These are phyloP conservation scores for Auriscalpium vulgare DNA, from an alignment of 768 basidiomycete species.

Conservation along the genomic window DNA sequence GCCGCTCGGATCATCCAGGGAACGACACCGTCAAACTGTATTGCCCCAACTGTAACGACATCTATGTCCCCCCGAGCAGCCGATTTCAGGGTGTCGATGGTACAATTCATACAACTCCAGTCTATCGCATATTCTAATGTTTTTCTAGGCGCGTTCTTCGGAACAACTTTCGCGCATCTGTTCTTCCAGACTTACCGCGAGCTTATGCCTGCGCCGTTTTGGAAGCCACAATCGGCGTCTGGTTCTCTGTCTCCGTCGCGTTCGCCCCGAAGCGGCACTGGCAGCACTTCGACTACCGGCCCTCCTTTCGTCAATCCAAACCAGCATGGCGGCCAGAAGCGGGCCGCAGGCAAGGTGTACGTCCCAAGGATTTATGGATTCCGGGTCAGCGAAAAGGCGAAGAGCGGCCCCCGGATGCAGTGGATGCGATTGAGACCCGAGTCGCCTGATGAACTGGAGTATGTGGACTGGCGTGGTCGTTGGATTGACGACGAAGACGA, in stretches of 20 bases:
- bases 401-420: slow-evolving; percentile 93
- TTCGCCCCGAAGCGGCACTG: slow-evolving; percentile 45
- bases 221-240: slow-evolving; percentile 55
- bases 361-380: slow-evolving; percentile 94
- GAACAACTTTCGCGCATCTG: slow-evolving; percentile 95
- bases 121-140: not conserved
- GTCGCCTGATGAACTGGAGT: slow-evolving; percentile 69
- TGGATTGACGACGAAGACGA: slow-evolving; percentile 82
- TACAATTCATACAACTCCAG: slow-evolving; percentile 28
- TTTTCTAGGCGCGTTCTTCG: slow-evolving; percentile 89
- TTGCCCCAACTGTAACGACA: slow-evolving; percentile 97
- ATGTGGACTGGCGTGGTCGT: slow-evolving; percentile 84
- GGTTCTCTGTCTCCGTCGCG: slow-evolving; percentile 43
- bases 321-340: slow-evolving; percentile 82
- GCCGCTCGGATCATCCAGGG: slow-evolving; percentile 91
- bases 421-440: slow-evolving; percentile 90
- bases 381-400: slow-evolving; percentile 91
- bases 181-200: slow-evolving; percentile 98
- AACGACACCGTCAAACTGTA: slow-evolving; percentile 96
- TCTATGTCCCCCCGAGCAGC: slow-evolving; percentile 91
- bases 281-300: slow-evolving; percentile 35
- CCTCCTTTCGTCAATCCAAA: slow-evolving; percentile 80
- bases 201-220: slow-evolving; percentile 90
- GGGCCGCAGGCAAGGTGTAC: slow-evolving; percentile 81
- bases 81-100: slow-evolving; percentile 95